Conservation (phyloP, 306 rosid genomes). For the Quercus aquifolioides region DNA sequence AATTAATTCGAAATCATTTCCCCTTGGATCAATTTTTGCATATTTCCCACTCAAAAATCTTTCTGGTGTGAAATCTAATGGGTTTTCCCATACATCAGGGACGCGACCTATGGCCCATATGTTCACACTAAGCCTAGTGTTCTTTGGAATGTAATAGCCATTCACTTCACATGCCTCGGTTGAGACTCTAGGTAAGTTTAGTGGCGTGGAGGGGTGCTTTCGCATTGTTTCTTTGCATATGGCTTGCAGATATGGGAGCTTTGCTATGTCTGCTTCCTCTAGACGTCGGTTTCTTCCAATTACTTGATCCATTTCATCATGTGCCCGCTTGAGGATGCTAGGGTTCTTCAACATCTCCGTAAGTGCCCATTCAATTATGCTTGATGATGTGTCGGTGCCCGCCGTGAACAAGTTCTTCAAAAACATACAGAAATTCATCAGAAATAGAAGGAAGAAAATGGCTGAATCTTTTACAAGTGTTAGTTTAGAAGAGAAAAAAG, state of each 20-base stretch:
- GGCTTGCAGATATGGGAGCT: slow-evolving; percentile 39
- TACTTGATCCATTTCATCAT: slow-evolving; percentile 43
- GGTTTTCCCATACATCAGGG: slow-evolving; percentile 46
- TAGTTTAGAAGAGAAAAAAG: background rate
- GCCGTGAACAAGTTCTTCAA: slow-evolving; percentile 43
- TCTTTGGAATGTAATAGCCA: slow-evolving; percentile 41
- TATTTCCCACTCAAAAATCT: slow-evolving; percentile 30
- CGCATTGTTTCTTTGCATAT: slow-evolving; percentile 47
- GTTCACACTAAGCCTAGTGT: slow-evolving; percentile 41
- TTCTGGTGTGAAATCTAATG: slow-evolving; percentile 37
- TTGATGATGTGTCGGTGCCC: slow-evolving; percentile 51
- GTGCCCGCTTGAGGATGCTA: slow-evolving; percentile 24
- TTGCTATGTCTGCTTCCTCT: slow-evolving; percentile 30
- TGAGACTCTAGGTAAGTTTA: slow-evolving; percentile 41
- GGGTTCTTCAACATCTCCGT: slow-evolving; percentile 46
- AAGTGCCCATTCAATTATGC: slow-evolving; percentile 48
- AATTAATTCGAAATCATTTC: slow-evolving; percentile 46
- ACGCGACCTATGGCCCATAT: slow-evolving; percentile 57
- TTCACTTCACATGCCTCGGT: slow-evolving; percentile 33
- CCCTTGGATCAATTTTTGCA: slow-evolving; percentile 34
- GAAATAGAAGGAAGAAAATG: background rate
- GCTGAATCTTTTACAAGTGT: too few species aligned
- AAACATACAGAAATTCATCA: slow-evolving; percentile 9
- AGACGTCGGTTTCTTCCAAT: slow-evolving; percentile 32
- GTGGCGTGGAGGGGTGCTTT: slow-evolving; percentile 49